These are phyloP conservation scores for Dichotomocladium elegans DNA, from an alignment of 371 early-diverging fungal species.

Conservation along the genomic window DNA sequence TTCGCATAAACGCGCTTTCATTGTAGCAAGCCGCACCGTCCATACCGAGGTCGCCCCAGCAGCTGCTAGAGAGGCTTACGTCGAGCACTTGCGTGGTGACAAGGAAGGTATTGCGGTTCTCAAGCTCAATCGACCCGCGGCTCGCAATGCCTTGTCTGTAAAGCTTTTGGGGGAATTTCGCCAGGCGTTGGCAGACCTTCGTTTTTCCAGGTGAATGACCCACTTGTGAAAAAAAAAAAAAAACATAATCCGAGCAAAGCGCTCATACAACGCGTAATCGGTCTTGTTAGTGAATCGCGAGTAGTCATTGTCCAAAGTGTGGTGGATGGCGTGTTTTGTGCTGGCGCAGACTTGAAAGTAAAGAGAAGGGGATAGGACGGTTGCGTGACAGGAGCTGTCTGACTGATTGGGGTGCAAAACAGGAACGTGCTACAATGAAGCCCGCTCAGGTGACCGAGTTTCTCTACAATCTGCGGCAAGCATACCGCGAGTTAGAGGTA, in stretches of 20 bases:
- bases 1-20: too few relatives aligned
- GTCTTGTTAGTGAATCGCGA: constrained; percentile 49
- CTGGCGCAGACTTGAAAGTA: constrained; percentile 96
- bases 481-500: constrained; percentile 85
- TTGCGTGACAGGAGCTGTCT: background rate
- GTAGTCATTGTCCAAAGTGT: constrained; percentile 80
- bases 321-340: constrained; percentile 89
- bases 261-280: background rate
- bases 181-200: constrained; percentile 59
- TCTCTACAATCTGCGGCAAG: constrained; percentile 69
- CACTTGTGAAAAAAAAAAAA: background rate
- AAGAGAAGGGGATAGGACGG: background rate
- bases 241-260: too few relatives aligned
- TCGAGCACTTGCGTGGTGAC: constrained; percentile 56
- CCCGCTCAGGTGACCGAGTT: constrained; percentile 81
- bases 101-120: constrained; percentile 79
- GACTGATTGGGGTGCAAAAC: background rate
- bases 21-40: constrained; percentile 8
- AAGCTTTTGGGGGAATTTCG: constrained; percentile 74
- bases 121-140: constrained; percentile 81
- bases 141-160: constrained; percentile 88
- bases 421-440: constrained; percentile 89
- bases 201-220: constrained; percentile 55
- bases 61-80: constrained; percentile 53
- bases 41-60: constrained; percentile 10